Base-by-base conservation (phyloP, 116 monocot species). In the Iris pallida region DNA sequence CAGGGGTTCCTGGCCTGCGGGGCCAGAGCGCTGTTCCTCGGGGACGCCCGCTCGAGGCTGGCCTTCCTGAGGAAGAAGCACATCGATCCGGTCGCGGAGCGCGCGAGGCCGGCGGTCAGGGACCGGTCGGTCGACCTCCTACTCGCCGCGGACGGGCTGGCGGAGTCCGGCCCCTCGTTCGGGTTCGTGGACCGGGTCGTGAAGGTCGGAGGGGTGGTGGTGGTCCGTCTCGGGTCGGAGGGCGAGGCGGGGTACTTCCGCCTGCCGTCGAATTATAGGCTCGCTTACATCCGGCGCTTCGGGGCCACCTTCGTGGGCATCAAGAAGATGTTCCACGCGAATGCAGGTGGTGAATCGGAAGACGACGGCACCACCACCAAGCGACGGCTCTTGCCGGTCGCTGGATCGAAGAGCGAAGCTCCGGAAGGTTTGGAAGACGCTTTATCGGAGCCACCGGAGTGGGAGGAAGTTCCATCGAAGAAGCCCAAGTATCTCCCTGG, bases 261-360 rank as follows among this genome's bases (percentile, higher is more conserved):
- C 8, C n/a, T 77, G 19, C 80, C 80, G 12, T 5, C 64, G 13
- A 83, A 80, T 49, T 87, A 83, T 72, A 62, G 75, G 43, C 71
- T 78, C 18, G 71, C 66, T 6, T 87, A 83, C 68, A 57, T 77
- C n/a, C 63, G 75, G 41, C 64, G 69, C 64, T 64, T 83, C 18
- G 75, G 80, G 17, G 7, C 70, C 47, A 76, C 79, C 4, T 40
- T 83, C n/a, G 73, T 80, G 15, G 87, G 76, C 4, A 48, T 87
- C 20, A 79, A 60, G 69, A 83, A 87, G 75, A 75, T 78, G 12
- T 74, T 68, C 20, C 17, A 59, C 45, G 17, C 49, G 14, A 73
- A 30, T 30, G 30, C 30, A 3, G 30, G 30, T 30, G 30, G 30
- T n/a, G n/a, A n/a, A 30, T 30, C 30, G 30, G 30, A 30, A 3